These are phyloP conservation scores for Sutorius australiensis DNA, from an alignment of 768 basidiomycete species.

Conservation along the genomic window DNA sequence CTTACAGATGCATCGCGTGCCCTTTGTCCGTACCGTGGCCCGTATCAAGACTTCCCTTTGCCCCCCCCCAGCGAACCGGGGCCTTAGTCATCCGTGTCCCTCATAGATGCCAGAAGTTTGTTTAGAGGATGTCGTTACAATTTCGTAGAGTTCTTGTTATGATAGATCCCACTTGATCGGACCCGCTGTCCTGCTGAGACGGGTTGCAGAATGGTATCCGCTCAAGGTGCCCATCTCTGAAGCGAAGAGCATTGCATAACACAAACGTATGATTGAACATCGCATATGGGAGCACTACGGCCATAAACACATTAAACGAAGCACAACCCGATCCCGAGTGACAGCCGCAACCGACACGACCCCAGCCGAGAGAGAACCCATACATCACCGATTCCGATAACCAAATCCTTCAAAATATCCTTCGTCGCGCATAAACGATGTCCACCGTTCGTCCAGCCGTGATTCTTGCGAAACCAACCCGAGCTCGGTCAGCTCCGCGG, in stretches of 20 bases:
- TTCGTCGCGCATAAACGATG: conserved; percentile 58
- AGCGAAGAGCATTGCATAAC: not conserved
- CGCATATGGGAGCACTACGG: not conserved
- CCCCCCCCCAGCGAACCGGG: conserved; percentile 3
- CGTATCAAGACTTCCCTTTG: conserved; percentile 6
- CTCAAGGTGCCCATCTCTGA: not conserved
- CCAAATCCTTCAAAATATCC: conserved; percentile 40
- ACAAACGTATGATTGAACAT: not conserved
- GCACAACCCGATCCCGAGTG: not conserved
- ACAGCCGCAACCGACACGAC: not conserved
- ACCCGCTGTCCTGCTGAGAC: not conserved
- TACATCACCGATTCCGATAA: conserved; percentile 21
- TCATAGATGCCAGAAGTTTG: not conserved
- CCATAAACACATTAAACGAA: not conserved
- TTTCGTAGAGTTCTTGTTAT: not conserved
- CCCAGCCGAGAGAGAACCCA: not conserved
- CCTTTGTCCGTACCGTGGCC: conserved; percentile 7
- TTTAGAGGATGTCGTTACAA: not conserved
- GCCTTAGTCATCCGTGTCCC: not conserved
- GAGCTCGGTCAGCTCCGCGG: conserved; percentile 51
- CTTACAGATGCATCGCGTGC: conserved; percentile 1
- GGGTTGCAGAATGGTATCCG: not conserved
- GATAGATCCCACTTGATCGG: not conserved
- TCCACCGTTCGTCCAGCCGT: conserved; percentile 55
- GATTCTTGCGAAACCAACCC: conserved; percentile 58